These are phyloP conservation scores for Vigna unguiculata DNA, from an alignment of 306 rosid species.

Conservation along the genomic window DNA sequence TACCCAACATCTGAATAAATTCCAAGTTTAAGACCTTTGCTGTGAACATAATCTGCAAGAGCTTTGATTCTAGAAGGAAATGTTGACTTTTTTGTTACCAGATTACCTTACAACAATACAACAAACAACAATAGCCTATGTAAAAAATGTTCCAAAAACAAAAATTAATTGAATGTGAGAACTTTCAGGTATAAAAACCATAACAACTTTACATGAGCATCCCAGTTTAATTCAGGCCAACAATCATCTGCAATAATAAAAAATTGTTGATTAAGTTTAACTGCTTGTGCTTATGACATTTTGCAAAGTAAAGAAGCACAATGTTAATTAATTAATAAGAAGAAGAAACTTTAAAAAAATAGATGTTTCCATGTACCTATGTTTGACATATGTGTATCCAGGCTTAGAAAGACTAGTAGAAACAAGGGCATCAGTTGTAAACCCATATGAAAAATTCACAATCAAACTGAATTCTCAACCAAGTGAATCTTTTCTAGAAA, in stretches of 20 bases:
- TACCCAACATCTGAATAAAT: constrained; percentile 99
- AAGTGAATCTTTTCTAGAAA: background rate
- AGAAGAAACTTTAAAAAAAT: background rate
- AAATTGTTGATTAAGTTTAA: constrained; percentile 4
- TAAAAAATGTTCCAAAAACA: constrained; percentile 1
- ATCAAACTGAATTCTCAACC: constrained; percentile 22
- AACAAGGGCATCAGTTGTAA: constrained; percentile 89
- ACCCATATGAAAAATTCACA: constrained; percentile 29
- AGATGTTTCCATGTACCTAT: constrained; percentile 61
- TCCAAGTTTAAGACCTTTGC: constrained; percentile 94
- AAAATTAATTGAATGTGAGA: background rate
- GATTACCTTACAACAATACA: constrained; percentile 60
- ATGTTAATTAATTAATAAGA: background rate
- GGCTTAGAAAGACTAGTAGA: constrained; percentile 87
- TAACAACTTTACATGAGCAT: constrained; percentile 54
- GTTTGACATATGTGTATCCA: constrained; percentile 85
- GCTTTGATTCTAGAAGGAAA: constrained; percentile 94
- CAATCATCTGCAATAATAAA: constrained; percentile 76
- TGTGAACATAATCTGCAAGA: constrained; percentile 90
- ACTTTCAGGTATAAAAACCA: constrained; percentile 5
- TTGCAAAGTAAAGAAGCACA: constrained; percentile 6
- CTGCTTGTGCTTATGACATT: constrained; percentile 10
- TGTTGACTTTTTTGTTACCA: constrained; percentile 80
- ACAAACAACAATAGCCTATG: constrained; percentile 48
- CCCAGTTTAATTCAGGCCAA: constrained; percentile 92